phyloP scores from a whole-genome alignment of 2,329 filamentous ascomycete genomes.

The Apiospora hydei region DNA sequence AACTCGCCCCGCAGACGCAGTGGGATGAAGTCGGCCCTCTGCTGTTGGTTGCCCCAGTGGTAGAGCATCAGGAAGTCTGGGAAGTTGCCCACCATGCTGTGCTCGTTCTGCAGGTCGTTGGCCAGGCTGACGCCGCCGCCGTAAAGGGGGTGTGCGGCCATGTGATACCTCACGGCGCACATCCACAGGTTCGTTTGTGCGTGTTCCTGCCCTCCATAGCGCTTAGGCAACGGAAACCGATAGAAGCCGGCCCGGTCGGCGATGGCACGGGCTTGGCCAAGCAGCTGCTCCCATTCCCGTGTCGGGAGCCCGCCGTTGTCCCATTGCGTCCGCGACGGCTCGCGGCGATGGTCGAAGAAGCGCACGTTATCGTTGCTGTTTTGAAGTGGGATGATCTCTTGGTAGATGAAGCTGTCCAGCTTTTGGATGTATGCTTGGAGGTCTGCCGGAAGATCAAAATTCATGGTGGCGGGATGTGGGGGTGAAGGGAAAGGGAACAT shows the following conservation, averaged over 20 bases:
- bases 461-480: slow-evolving; percentile 25
- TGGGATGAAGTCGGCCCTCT: slow-evolving; percentile 61
- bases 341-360: slow-evolving; percentile 71
- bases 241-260: slow-evolving; percentile 68
- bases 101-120: slow-evolving; percentile 71
- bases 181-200: slow-evolving; percentile 66
- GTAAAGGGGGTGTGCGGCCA: slow-evolving; percentile 57
- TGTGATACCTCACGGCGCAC: slow-evolving; percentile 66
- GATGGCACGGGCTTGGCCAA: slow-evolving; percentile 54
- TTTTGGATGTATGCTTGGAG: slow-evolving; percentile 39
- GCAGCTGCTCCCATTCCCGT: slow-evolving; percentile 64
- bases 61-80: slow-evolving; percentile 68
- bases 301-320: slow-evolving; percentile 62
- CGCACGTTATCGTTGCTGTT: slow-evolving; percentile 64
- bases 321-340: slow-evolving; percentile 69
- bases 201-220: slow-evolving; percentile 47
- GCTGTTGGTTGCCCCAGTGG: slow-evolving; percentile 63
- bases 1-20: slow-evolving; percentile 60
- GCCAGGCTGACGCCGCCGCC: slow-evolving; percentile 62
- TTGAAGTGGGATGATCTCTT: slow-evolving; percentile 61
- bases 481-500: not conserved
- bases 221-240: slow-evolving; percentile 61
- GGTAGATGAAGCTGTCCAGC: slow-evolving; percentile 67
- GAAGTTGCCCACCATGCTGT: slow-evolving; percentile 68
- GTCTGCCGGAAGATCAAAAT: slow-evolving; percentile 32